Percentiles rank a stretch among this genome's conserved stretches.
Evolutionary conservation across 768 basidiomycete species (phyloP).

Genomic region (Psilocybe cyanescens): DNA sequence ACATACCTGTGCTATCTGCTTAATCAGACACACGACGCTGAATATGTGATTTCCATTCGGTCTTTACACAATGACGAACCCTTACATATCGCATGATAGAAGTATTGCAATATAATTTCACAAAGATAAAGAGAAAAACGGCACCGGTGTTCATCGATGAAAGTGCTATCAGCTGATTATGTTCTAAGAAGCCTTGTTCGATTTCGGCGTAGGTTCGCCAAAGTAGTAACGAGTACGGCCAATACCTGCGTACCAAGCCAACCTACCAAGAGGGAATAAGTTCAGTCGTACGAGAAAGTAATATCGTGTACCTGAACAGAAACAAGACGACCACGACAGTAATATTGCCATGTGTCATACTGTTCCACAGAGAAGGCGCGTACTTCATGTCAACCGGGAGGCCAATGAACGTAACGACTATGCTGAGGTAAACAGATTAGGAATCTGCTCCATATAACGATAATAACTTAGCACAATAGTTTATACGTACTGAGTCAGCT

Average conservation of each 20-base stretch:
- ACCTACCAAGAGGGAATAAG: constrained; percentile 30
- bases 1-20: neutral
- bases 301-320: constrained; percentile 48
- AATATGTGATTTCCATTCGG: neutral
- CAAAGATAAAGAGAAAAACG: neutral
- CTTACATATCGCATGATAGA: neutral
- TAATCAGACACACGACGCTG: too few species aligned
- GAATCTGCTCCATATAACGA: constrained; percentile 3
- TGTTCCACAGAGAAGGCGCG: constrained; percentile 61
- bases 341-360: constrained; percentile 79
- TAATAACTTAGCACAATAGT: neutral
- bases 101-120: constrained; percentile 2
- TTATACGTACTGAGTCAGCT: constrained; percentile 67
- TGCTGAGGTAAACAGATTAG: constrained; percentile 40
- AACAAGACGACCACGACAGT: constrained; percentile 63
- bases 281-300: neutral
- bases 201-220: constrained; percentile 25
- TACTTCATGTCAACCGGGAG: constrained; percentile 62
- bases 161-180: neutral
- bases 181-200: constrained; percentile 9
- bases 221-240: constrained; percentile 31
- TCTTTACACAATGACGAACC: neutral
- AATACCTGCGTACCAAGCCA: constrained; percentile 53
- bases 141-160: neutral
- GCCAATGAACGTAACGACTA: constrained; percentile 56